phyloP scores from a whole-genome alignment of 495 filamentous ascomycete species.

The Pyrenula aspistea region DNA sequence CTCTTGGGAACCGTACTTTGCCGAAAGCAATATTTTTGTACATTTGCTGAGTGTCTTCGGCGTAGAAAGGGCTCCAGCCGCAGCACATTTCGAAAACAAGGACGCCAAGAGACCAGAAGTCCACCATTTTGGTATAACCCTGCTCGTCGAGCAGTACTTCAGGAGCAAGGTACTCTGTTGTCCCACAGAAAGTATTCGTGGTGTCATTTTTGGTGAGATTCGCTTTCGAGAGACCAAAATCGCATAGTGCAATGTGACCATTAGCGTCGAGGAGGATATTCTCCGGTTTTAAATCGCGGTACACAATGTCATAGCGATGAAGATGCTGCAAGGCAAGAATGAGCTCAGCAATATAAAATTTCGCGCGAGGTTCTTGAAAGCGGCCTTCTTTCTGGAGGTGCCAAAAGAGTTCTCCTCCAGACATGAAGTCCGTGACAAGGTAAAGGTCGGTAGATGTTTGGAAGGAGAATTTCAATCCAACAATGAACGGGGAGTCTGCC shows the following conservation, averaged over 20 bases:
- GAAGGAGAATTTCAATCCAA: constrained; percentile 97
- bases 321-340: constrained; percentile 93
- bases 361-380: constrained; percentile 87
- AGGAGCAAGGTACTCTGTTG: constrained; percentile 92
- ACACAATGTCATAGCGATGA: constrained; percentile 94
- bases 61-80: constrained; percentile 98
- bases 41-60: constrained; percentile 98
- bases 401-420: constrained; percentile 96
- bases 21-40: constrained; percentile 99
- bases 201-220: constrained; percentile 93
- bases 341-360: constrained; percentile 97
- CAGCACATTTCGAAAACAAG: constrained; percentile 99
- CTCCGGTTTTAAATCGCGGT: constrained; percentile 81
- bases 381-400: constrained; percentile 95
- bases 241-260: constrained; percentile 74
- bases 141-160: constrained; percentile 92
- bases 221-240: constrained; percentile 92
- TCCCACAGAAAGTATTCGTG: constrained; percentile 98
- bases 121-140: constrained; percentile 99
- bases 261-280: constrained; percentile 79
- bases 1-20: constrained; percentile 91
- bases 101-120: constrained; percentile 97
- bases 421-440: constrained; percentile 99
- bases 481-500: constrained; percentile 93
- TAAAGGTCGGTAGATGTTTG: constrained; percentile 95